phyloP scores from a whole-genome alignment of 176 grass and related monocot species.

The Juncus inflexus region DNA sequence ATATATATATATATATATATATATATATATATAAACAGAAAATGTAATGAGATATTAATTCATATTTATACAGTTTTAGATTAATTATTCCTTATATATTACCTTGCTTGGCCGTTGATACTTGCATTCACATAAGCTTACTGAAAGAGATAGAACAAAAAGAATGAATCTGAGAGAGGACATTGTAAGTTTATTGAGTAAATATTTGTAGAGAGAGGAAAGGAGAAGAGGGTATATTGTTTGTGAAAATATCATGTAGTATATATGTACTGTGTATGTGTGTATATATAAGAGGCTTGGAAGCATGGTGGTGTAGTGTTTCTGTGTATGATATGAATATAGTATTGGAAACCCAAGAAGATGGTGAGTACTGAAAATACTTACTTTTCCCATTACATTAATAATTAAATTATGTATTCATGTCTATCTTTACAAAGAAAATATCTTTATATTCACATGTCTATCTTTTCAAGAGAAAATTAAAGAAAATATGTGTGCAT shows the following conservation, averaged over 20 bases:
- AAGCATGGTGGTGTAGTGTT: no score
- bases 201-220: constrained; percentile 2
- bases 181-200: constrained; percentile 1
- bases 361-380: constrained; percentile 5
- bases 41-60: not conserved
- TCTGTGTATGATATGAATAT: no score
- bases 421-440: no score
- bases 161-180: not conserved
- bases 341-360: constrained; percentile 28
- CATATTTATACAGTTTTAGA: not conserved
- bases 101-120: constrained; percentile 4
- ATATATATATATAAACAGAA: no score
- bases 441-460: no score
- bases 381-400: no score
- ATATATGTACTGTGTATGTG: not conserved
- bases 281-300: no score
- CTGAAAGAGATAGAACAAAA: constrained; percentile 9
- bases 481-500: constrained; percentile 1
- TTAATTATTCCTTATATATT: not conserved
- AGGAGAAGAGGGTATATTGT: constrained; percentile 1
- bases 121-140: constrained; percentile 18
- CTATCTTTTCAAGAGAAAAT: no score
- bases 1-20: constrained; percentile 6
- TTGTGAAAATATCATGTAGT: not conserved
- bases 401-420: no score